Base-by-base conservation (phyloP, 2,329 filamentous ascomycete genomes). In the Alternaria brassicicola region DNA sequence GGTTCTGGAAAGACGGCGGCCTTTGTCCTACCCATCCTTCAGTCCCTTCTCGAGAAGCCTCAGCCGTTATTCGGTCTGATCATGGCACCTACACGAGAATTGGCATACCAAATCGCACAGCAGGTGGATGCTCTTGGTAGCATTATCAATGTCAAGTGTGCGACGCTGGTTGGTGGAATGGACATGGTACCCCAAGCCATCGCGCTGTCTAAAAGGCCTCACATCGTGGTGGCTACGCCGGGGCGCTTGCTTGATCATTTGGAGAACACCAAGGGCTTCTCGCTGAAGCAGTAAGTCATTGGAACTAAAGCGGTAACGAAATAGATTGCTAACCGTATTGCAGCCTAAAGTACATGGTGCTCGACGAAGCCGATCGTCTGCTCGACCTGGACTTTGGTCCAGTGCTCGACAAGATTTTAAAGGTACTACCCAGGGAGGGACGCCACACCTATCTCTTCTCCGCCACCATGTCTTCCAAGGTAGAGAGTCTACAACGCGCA, bases 181-280 rank as follows among this genome's bases (percentile, higher is more conserved):
- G 94, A 98, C 65, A 97, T 97, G 92, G 91, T 97, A 1, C 86
- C 91, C 0, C 95, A 99, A 76, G 80, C 90, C 1, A 96, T 99
- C 63, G 90, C 93, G 0, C 85, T 99, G 0, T 92, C 91, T n/a
- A 97, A 97, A 84, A 94, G 94, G 69, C 95, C 95, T 7, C 95
- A 99, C 72, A 89, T 99, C 23, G 83, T 98, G 21, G 93, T 98
- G 36, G 94, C 94, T 0, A 97, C 94, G 0, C 94, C 94, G n/a
- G 65, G 62, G 4, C 12, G 43, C 0, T 1, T 47, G 19, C 43
- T 47, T 21, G 43, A 47, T 2, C 43, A 99, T 69, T 81, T 98
- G 8, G 93, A 98, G 76, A 97, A 97, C 79, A 99, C 95, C 2
- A 97, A 97, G 78, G 94, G 95, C 10, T 98, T 99, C 79, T 93